Base-by-base conservation (phyloP, 768 basidiomycete genomes). In the Mycena leptocephala region DNA sequence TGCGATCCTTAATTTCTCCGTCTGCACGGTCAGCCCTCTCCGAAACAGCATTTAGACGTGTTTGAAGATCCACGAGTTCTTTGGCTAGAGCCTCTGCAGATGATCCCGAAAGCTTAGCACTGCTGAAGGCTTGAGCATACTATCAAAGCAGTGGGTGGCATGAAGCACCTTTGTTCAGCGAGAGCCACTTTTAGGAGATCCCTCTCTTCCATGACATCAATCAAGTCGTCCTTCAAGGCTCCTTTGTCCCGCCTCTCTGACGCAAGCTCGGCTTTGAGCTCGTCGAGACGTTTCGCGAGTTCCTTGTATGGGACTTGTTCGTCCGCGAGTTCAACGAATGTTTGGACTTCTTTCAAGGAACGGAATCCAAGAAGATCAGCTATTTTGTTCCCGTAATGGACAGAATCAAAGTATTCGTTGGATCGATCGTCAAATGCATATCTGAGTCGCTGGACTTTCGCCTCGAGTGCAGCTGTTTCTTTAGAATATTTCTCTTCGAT, bases 281-380 rank as follows among this genome's bases (percentile, higher is more conserved):
- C 72, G 20, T 85, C 82, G 39, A 87, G 78, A 13, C 83, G 85
- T 33, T 85, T 84, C 30, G 87, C 76, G 71, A 84, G 84, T 22
- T 86, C 84, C 68, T 82, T 83, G 69, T 86, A 89, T 5, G 85
- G 75, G 0, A 83, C 63, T 6, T 84, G 83, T 26, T 82, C 70
- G 46, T 86, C 87, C 3, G 85, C 79, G 2, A 85, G 83, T 41
- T 88, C 86, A 35, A 90, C 81, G 11, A 82, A 80, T 9, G 85
- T 80, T 68, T 90, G 87, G 0, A 89, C 88, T 35, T 90, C 89
- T 13, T 81, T 82, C 3, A 89, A 78, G 61, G 87, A 83, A 2
- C 80, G 76, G 75, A 89, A 91, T 0, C 90, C 91, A 55, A 92
- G 84, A 1, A 81, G 81, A 9, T 80, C 76, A 0, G 88, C 90